phyloP scores from a whole-genome alignment of 345 rosid species.

The Linum trigynum region DNA sequence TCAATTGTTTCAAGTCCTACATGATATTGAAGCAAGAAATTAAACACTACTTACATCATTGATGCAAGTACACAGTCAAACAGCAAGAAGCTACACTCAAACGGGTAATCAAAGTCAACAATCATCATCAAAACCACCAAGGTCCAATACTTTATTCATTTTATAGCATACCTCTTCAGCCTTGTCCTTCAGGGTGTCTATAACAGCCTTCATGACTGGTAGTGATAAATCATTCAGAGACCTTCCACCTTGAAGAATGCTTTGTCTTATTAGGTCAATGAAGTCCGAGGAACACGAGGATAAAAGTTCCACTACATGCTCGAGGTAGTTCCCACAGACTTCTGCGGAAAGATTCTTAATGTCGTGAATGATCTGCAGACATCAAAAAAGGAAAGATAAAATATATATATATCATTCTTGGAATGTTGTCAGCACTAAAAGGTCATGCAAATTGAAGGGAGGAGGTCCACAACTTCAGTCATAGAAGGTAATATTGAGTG shows the following conservation, averaged over 20 bases:
- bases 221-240: slow-evolving; percentile 52
- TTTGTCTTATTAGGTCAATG: slow-evolving; percentile 57
- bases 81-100: not conserved
- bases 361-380: slow-evolving; percentile 82
- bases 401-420: not conserved
- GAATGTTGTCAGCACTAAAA: slow-evolving; percentile 5
- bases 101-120: not conserved
- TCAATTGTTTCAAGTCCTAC: slow-evolving; percentile 77
- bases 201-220: slow-evolving; percentile 38
- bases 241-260: slow-evolving; percentile 65
- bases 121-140: not conserved
- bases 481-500: not conserved
- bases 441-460: not conserved
- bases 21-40: slow-evolving; percentile 12
- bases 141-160: not conserved
- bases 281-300: slow-evolving; percentile 65
- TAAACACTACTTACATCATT: not conserved
- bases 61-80: not conserved
- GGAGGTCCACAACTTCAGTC: not conserved
- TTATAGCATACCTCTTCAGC: slow-evolving; percentile 70
- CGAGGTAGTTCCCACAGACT: slow-evolving; percentile 58
- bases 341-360: slow-evolving; percentile 50
- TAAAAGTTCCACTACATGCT: slow-evolving; percentile 45
- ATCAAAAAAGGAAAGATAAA: not conserved
- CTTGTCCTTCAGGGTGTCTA: slow-evolving; percentile 64